Conservation (phyloP, 2,329 filamentous ascomycete species). For the Colletotrichum australisinense region DNA sequence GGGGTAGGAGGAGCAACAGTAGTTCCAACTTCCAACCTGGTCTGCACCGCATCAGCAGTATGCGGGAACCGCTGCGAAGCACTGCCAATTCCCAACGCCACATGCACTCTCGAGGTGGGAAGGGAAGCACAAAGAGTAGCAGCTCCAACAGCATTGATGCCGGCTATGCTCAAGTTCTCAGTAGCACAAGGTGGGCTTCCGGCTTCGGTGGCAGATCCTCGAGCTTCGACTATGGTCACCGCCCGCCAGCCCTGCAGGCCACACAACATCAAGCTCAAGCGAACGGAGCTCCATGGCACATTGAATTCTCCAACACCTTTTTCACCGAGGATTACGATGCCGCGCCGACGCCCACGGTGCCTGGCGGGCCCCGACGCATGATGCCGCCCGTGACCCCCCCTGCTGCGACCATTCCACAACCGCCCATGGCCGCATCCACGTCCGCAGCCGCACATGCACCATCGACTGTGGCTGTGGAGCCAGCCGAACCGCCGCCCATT, state of each 20-base stretch:
- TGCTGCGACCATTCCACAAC: conserved; percentile 34
- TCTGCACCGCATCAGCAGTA: conserved; percentile 72
- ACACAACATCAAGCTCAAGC: conserved; percentile 40
- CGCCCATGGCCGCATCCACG: conserved; percentile 5
- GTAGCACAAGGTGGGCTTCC: conserved; percentile 69
- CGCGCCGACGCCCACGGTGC: conserved; percentile 87
- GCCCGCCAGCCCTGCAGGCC: conserved; percentile 43
- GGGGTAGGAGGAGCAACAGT: conserved; percentile 81
- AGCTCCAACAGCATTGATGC: conserved; percentile 74
- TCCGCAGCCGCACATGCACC: neutral
- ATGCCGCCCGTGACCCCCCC: conserved; percentile 16
- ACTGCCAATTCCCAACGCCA: conserved; percentile 54
- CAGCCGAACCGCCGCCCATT: conserved; percentile 17
- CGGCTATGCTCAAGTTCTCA: conserved; percentile 68
- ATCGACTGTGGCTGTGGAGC: conserved; percentile 6
- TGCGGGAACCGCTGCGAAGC: conserved; percentile 59
- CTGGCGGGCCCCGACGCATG: conserved; percentile 76
- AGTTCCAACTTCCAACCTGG: conserved; percentile 76
- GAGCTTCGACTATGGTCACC: conserved; percentile 78
- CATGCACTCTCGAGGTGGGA: conserved; percentile 67
- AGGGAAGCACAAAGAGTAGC: conserved; percentile 81
- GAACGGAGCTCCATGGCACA: conserved; percentile 52
- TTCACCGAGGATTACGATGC: conserved; percentile 75
- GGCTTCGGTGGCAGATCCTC: conserved; percentile 70
- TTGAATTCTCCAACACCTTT: conserved; percentile 61